Evolutionary conservation across 176 grass and related monocot species (phyloP).

Genomic region (Carex kokanica): DNA sequence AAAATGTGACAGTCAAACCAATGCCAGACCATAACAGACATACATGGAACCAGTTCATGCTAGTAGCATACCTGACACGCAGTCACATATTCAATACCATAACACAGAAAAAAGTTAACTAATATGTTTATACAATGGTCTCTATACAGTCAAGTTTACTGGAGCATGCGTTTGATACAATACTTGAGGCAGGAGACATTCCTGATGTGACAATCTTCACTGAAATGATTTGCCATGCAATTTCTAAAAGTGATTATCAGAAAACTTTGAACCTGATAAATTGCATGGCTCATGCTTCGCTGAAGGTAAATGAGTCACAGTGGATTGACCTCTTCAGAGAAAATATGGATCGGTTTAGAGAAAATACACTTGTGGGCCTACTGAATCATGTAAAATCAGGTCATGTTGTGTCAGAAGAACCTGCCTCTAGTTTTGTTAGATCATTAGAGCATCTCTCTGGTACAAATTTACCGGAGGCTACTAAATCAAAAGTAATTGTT

Average conservation of each 20-base stretch:
- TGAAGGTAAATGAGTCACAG: slow-evolving; percentile 34
- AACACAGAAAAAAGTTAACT: neutral
- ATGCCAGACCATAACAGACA: neutral
- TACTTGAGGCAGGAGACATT: slow-evolving; percentile 38
- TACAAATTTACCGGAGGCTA: neutral
- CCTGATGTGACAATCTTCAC: slow-evolving; percentile 36
- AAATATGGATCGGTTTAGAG: slow-evolving; percentile 24
- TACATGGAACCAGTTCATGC: neutral
- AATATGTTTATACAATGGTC: slow-evolving; percentile 17
- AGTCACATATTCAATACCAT: neutral
- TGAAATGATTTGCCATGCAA: slow-evolving; percentile 41
- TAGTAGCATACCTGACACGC: neutral
- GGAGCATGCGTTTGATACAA: slow-evolving; percentile 48
- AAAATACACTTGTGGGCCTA: slow-evolving; percentile 19
- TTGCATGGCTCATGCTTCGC: slow-evolving; percentile 43
- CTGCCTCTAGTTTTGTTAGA: slow-evolving; percentile 37
- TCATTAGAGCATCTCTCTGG: slow-evolving; percentile 23
- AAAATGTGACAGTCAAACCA: neutral
- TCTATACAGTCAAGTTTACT: slow-evolving; percentile 37
- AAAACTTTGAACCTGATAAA: slow-evolving; percentile 34
- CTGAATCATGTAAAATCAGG: slow-evolving; percentile 33
- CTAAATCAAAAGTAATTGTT: slow-evolving; percentile 1
- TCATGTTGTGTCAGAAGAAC: slow-evolving; percentile 44
- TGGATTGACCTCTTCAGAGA: slow-evolving; percentile 31
- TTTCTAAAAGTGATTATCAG: slow-evolving; percentile 28